Base-by-base conservation (phyloP, 306 rosid genomes). In the Dalbergia cultrata region DNA sequence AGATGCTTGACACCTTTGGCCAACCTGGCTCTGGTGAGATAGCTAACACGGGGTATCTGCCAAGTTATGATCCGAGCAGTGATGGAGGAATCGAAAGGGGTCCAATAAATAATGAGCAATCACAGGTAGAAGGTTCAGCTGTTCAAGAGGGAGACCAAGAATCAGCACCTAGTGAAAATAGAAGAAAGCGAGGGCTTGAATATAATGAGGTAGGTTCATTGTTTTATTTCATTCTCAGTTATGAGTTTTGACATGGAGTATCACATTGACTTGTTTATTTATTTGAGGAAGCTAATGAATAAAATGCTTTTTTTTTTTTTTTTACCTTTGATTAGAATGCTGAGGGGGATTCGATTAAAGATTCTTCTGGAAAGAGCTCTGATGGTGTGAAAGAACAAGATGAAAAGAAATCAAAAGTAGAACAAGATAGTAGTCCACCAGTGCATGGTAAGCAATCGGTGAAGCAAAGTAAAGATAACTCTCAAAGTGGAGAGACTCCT, bases 1-100 rank as follows among this genome's bases (percentile, higher is more conserved):
- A 89, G 75, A 86, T 90, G 87, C 85, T 86, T 60, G 90, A 88
- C 63, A 86, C 94, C 73, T 87, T 88, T 64, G 87, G 83, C 81
- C 82, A 80, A 73, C 75, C 88, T 57, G 90, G 80, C 53, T 80
- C 84, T 87, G 67, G 64, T 33, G 88, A 85, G 81, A 80, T 90
- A 74, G 75, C 85, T 57, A 86, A 83, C 81, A 54, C 78, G 61
- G 82, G 87, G 31, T 83, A 81, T 80, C 82, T 79, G 74, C 84
- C 88, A 17, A 82, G 82, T 77, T 85, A 85, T 81, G 53, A 74
- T 71, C 83, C 70, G 17, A 78, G 72, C 84, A 74, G 85, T 77
- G 90, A 87, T 53, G 67, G 44, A 49, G 76, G 70, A 76, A 69
- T 67, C 13, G 85, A 75, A 75, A 86, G 68, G 79, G 50, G 76